Conservation (phyloP, 305 asterid genomes). For the Nicotiana rustica region DNA sequence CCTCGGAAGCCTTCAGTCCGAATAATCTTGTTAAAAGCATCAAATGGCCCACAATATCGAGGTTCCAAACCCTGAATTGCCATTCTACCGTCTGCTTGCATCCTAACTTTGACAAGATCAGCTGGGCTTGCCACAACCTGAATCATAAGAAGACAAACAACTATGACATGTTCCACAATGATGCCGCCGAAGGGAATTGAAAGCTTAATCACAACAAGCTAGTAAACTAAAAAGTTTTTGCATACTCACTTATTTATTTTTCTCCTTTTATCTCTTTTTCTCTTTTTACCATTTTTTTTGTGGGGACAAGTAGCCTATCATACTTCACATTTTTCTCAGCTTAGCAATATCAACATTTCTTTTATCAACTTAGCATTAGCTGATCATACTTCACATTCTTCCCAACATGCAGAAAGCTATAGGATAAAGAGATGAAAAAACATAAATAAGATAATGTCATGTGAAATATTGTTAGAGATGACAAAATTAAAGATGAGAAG, state of each 20-base stretch:
- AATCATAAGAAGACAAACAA: conserved; percentile 36
- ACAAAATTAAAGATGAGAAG: conserved; percentile 6
- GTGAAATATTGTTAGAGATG: neutral
- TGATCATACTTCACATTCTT: neutral
- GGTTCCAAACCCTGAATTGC: conserved; percentile 56
- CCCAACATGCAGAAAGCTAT: neutral
- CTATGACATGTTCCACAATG: neutral
- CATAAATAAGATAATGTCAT: neutral
- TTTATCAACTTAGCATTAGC: neutral
- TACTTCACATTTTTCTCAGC: neutral
- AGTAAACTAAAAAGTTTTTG: neutral
- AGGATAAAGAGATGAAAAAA: neutral
- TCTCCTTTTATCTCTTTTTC: neutral
- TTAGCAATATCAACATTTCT: neutral
- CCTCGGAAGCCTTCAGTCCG: conserved; percentile 61
- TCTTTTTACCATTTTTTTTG: no score
- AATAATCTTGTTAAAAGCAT: conserved; percentile 67
- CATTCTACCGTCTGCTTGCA: conserved; percentile 73
- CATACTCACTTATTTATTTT: neutral
- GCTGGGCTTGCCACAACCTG: conserved; percentile 88
- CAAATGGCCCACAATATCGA: conserved; percentile 60
- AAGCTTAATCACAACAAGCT: neutral
- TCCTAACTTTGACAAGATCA: conserved; percentile 81
- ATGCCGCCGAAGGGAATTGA: neutral
- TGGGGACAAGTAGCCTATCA: neutral